Base-by-base conservation (phyloP, 2,329 filamentous ascomycete species). In the Didymosphaeria variabile region DNA sequence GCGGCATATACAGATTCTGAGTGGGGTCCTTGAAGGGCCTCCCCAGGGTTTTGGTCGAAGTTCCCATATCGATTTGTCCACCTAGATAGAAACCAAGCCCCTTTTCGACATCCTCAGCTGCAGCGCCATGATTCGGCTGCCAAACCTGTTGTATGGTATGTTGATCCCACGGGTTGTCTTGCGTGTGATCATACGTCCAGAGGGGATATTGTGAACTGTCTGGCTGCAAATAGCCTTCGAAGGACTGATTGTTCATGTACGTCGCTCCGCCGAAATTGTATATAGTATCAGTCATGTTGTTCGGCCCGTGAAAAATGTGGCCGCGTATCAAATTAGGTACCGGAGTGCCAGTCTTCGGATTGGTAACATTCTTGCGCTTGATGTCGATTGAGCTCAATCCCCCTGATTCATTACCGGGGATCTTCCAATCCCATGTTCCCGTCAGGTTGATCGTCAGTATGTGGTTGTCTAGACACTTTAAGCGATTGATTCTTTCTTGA, bases 1-100 rank as follows among this genome's bases (percentile, higher is more conserved):
- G 46, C 2, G 80, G 67, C n/a, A 66, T 69, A 23, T 68, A 68
- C 1, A 55, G 17, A 40, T 53, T 44, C 52, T 66, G 54, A 8
- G 65, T 64, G 12, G 53, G 59, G 15, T 69, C 59, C 13, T 56
- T 60, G 1, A 68, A 34, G 12, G 53, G 53, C 9, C 52, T 55
- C 45, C 40, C 69, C 44, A 36, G 51, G 58, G 55, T 72, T 32
- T n/a, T 47, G 45, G 17, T 23, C 2, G 69, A 69, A 10, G 74
- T 77, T 8, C 79, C 79, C 51, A 67, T 68, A 51, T 82, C 77
- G 40, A 80, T 71, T 45, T 76, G 71, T 1, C 79, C 79, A 60
- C 80, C 79, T 15, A 81, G 66, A 59, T 77, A 81, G 55, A 81
- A 80, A 2, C 67, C 78, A 4, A 80, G 60, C 9, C 75, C 72